Evolutionary conservation across 768 basidiomycete genomes (phyloP), one percentile per base, ranked within the genome.

Genomic region (Tephrocybe rancida): DNA sequence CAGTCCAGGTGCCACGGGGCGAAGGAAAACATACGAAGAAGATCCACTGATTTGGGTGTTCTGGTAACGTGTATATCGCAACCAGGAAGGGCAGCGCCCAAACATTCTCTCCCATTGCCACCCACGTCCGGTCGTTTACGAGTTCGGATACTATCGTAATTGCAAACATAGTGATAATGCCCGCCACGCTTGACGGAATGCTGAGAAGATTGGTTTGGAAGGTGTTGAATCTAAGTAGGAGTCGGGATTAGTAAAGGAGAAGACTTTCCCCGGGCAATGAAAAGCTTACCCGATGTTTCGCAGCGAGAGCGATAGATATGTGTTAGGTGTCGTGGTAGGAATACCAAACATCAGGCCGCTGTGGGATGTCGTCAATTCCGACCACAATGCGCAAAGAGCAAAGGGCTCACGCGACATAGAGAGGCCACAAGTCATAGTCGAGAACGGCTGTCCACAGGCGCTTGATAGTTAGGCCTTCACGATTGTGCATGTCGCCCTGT

Each of bases 401-500:
- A 32, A n/a, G 30, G 39, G 64, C 68, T 45, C 50, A 79, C 75
- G 84, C 66, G 25, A 84, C 72, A 62, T 88, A 88, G 19, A 87
- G 44, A 0, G 86, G 86, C 85, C 85, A 87, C 9, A 87, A 66
- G 60, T 86, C 84, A 50, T 80, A 87, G 61, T 88, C 86, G 32
- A 74, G 77, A 6, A 85, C 46, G 0, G 84, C 81, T 6, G 65
- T 68, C 79, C 81, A 86, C 3, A 86, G 63, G 5, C 78, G 71
- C 58, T 70, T 73, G 5, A 75, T 30, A 0, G 78, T 72, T 11
- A 88, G 61, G 0, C 79, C 83, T 66, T 88, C 79, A 37, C 87
- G 80, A 55, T 88, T 88, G 67, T 86, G 85, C 87, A 88, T 86
- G 52, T 85, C 83, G 1, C 80, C 80, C 78, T 82, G 38, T 18